Evolutionary conservation across 495 filamentous ascomycete species (phyloP).

Genomic region (Penicillium cosmopolitanum): DNA sequence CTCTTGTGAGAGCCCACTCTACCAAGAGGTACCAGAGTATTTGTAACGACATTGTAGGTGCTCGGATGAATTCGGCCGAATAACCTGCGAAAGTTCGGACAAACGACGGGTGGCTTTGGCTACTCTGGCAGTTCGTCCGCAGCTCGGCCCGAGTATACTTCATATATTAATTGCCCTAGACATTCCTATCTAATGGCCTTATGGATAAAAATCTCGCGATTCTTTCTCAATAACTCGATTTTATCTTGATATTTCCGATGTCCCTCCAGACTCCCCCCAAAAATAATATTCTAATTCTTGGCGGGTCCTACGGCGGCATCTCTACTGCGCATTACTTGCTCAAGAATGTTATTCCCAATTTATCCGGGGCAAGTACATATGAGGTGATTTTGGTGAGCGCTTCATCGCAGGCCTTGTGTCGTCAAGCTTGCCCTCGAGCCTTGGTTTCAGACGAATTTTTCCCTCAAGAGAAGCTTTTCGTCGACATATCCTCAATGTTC

Average conservation of each 20-base stretch:
- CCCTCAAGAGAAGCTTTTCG: conserved; percentile 52
- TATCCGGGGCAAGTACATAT: conserved; percentile 33
- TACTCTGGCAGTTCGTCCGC: background rate
- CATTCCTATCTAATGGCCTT: no score
- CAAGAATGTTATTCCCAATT: conserved; percentile 50
- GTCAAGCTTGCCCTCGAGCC: conserved; percentile 50
- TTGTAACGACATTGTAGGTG: no score
- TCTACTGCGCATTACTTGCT: conserved; percentile 56
- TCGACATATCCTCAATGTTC: conserved; percentile 42
- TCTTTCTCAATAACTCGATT: background rate
- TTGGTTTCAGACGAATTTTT: conserved; percentile 50
- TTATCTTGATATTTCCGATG: background rate
- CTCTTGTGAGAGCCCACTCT: no score
- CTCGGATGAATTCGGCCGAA: background rate
- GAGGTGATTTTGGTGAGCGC: conserved; percentile 47
- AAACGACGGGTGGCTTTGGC: background rate
- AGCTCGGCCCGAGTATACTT: background rate
- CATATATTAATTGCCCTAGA: background rate
- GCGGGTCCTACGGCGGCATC: conserved; percentile 56
- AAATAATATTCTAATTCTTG: conserved; percentile 50
- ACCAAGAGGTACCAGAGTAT: no score
- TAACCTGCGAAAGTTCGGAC: background rate
- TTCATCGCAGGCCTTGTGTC: conserved; percentile 47
- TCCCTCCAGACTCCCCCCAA: background rate
- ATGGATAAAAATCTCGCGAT: background rate